A percentile compares a stretch with the other conserved stretches of the same genome.
Evolutionary conservation across 129 eudicot species (phyloP).

Genomic region (Lactuca sativa): DNA sequence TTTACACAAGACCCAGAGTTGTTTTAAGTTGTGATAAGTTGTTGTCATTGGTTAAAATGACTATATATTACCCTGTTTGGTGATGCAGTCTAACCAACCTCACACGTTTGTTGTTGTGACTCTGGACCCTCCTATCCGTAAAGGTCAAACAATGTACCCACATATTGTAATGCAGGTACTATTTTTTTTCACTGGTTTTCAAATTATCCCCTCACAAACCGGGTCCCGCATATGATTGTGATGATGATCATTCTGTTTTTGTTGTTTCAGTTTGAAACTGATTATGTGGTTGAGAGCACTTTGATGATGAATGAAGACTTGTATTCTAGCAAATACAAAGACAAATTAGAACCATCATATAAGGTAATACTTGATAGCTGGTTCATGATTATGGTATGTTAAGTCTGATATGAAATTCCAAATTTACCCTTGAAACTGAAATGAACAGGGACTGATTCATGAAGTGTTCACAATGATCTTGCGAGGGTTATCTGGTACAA

Average conservation of each 20-base stretch:
- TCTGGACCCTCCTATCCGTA: constrained; percentile 94
- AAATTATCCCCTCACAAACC: background rate
- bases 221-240: background rate
- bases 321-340: constrained; percentile 70
- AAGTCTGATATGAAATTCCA: background rate
- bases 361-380: constrained; percentile 42
- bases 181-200: background rate
- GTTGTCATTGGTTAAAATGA: background rate
- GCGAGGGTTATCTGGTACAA: constrained; percentile 78
- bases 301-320: constrained; percentile 69
- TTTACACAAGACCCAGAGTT: background rate
- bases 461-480: constrained; percentile 68
- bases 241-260: constrained; percentile 1
- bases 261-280: constrained; percentile 83
- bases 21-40: background rate
- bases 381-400: too few species aligned
- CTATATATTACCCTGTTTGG: background rate
- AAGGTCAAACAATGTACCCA: constrained; percentile 96
- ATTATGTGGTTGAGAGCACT: constrained; percentile 68
- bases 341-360: constrained; percentile 65
- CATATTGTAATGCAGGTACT: constrained; percentile 96
- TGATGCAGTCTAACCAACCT: constrained; percentile 87
- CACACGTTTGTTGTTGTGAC: constrained; percentile 92
- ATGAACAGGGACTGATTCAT: constrained; percentile 64
- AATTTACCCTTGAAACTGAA: too few species aligned